Conservation (phyloP, 2,329 filamentous ascomycete genomes). For the Cercospora sp. region DNA sequence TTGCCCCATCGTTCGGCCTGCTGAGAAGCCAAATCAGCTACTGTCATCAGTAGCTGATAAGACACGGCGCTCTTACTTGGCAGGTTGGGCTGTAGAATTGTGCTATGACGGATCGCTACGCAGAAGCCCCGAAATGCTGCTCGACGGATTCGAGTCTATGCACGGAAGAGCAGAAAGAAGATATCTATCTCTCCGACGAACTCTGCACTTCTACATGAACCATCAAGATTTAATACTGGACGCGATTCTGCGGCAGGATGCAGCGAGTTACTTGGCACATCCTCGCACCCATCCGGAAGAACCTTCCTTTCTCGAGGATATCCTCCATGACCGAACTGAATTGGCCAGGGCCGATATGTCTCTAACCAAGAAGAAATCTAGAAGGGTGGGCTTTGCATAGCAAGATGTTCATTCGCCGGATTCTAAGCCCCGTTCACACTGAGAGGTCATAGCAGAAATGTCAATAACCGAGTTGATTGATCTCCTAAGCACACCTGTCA, state of each 20-base stretch:
- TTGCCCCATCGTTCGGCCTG: neutral
- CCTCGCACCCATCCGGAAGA: neutral
- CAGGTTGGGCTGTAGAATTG: neutral
- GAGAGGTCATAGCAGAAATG: neutral
- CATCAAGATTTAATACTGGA: neutral
- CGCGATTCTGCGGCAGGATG: neutral
- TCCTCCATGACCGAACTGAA: neutral
- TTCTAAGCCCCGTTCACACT: neutral
- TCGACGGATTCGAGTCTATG: neutral
- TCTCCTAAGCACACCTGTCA: neutral
- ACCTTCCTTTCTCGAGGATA: neutral
- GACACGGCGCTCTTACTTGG: neutral
- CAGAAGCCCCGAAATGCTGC: neutral
- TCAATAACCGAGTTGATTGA: neutral
- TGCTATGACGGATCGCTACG: neutral
- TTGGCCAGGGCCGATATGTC: too few species aligned
- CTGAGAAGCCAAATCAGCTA: neutral
- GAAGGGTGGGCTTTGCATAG: neutral
- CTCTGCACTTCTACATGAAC: neutral
- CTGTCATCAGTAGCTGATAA: neutral
- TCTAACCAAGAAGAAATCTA: neutral
- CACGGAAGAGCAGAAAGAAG: neutral
- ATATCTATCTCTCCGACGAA: neutral
- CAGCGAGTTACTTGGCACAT: neutral
- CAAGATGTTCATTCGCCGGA: neutral